Conservation (phyloP, 345 rosid species). For the Jatropha curcas region DNA sequence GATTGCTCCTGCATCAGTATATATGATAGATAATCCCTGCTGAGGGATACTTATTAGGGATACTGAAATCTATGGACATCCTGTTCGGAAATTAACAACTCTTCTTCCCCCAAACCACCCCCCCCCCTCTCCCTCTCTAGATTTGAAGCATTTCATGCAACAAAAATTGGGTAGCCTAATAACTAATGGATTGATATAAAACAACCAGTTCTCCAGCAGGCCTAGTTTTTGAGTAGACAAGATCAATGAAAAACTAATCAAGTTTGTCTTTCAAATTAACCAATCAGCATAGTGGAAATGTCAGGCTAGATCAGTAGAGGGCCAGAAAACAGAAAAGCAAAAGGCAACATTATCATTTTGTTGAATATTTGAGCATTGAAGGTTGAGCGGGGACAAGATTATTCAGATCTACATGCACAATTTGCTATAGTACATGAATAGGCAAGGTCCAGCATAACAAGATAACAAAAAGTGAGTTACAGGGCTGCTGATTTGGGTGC, state of each 20-base stretch:
- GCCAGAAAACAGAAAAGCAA: neutral
- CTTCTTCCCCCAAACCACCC: too few species aligned
- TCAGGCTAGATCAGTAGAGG: neutral
- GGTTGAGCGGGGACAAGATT: too few species aligned
- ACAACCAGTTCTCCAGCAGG: too few species aligned
- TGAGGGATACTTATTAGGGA: neutral
- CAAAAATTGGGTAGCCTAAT: neutral
- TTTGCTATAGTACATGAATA: neutral
- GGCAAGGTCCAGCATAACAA: neutral
- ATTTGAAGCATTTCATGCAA: neutral
- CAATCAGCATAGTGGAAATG: neutral
- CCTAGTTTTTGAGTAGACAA: neutral
- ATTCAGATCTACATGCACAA: neutral
- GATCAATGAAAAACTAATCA: neutral
- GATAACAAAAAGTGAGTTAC: neutral
- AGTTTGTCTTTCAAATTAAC: neutral
- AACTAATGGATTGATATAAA: too few species aligned
- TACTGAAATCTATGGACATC: neutral
- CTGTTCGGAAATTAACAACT: neutral
- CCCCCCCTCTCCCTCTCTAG: too few species aligned
- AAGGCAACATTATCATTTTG: neutral
- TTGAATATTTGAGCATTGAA: too few species aligned
- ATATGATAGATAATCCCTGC: neutral
- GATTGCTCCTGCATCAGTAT: too few species aligned
- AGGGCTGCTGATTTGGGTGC: too few species aligned